These are phyloP conservation scores for Xylaria curta DNA, from an alignment of 495 filamentous ascomycete species.

Conservation along the genomic window DNA sequence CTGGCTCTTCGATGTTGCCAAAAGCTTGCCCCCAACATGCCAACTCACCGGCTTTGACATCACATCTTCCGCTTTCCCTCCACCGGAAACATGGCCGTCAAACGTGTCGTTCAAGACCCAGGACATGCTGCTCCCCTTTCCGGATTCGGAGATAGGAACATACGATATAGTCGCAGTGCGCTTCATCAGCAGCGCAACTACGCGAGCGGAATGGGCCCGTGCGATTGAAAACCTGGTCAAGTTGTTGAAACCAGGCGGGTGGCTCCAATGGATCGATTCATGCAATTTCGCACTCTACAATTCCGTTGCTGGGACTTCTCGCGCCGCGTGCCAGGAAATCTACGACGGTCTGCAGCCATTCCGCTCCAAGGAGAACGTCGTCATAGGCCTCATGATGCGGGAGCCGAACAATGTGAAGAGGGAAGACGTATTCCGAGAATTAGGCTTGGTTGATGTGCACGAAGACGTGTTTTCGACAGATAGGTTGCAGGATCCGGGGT, in stretches of 20 bases:
- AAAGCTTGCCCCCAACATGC: background rate
- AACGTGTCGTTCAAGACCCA: background rate
- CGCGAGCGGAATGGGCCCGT: background rate
- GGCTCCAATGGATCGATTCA: slow-evolving; percentile 2
- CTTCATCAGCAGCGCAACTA: background rate
- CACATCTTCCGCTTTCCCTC: slow-evolving; percentile 6
- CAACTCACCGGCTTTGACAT: slow-evolving; percentile 3
- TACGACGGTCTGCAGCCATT: slow-evolving; percentile 2
- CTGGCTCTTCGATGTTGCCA: background rate
- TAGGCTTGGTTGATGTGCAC: background rate
- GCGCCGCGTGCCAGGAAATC: slow-evolving; percentile 2
- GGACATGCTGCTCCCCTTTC: background rate
- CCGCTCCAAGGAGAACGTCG: background rate
- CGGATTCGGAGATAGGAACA: background rate
- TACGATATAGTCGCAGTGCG: slow-evolving; percentile 1
- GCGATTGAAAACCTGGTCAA: background rate
- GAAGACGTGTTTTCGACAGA: slow-evolving; percentile 1
- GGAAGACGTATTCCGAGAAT: background rate
- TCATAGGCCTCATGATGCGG: slow-evolving; percentile 2
- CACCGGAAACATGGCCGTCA: background rate
- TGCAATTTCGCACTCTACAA: background rate
- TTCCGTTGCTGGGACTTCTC: background rate
- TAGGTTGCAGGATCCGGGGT: background rate
- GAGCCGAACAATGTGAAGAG: background rate
- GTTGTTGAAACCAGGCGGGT: background rate